Evolutionary conservation across 129 eudicot genomes (phyloP), one percentile per base, ranked within the genome.

Genomic region (Daucus carota): DNA sequence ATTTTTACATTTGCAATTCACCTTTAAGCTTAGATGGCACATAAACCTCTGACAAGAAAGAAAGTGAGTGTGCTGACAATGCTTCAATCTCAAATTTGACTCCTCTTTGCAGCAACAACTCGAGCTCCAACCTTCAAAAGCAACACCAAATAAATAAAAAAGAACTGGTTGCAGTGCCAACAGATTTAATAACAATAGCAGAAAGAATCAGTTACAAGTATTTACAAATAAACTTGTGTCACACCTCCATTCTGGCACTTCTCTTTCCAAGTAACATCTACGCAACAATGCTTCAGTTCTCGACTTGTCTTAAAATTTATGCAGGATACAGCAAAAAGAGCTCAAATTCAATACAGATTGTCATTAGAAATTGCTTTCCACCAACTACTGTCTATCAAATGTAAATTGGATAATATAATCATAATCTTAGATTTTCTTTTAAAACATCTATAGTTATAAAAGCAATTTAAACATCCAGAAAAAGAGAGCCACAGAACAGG

Each of bases 1-100:
- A 68, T 24, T n/a, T 52, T 46, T 67, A 85, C 52, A 80, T 81
- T 80, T 75, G 75, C 9, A 43, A 65, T 73, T 74, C 81, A 76
- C 84, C 84, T 79, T 75, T 84, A 76, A 95, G 85, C 83, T 89
- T 95, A 72, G 96, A 82, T 12, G 97, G 97, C 77, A 95, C 74
- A 82, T 95, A 95, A 40, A 83, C 87, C 76, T 88, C 79, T 22
- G 97, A 83, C 88, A 95, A 79, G 75, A 89, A 95, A 67, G 91
- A 80, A 75, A 95, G 85, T 44, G 99, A 88, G 77, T 83, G 81
- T 29, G 80, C 97, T 8, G 96, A 89, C 73, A 95, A 85, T 47
- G 99, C 97, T 95, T 95, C 99, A 52, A 89, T 90, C 91, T 95
- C 99, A 76, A 92, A 95, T 78, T 95, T 95, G 54, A 87, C 87